Evolutionary conservation across 441 rosid species (phyloP), one percentile per base, ranked within the genome.

Genomic region (Raphanus hybrid): DNA sequence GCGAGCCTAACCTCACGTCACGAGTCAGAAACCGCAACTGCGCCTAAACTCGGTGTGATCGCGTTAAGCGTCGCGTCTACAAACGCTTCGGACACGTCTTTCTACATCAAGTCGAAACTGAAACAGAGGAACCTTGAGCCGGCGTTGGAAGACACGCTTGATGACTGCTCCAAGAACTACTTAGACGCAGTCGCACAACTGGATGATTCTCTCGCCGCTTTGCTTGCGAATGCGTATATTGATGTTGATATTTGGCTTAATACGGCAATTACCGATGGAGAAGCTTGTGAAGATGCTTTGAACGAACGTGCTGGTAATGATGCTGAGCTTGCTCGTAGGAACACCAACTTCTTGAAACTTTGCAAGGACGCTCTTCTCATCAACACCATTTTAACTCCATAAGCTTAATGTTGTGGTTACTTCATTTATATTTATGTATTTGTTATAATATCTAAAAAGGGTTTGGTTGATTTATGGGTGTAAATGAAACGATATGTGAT

Each of bases 141-240:
- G 0, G 84, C 84, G 0, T 57, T 82, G 10, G 84, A 82, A 61
- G 80, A 82, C 71, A 74, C 82, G 2, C 79, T 82, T 14, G 82
- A 78, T 1, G 84, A 82, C 63, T 82, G 84, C 10, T 70, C 77
- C 6, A 78, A 78, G 59, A 78, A 26, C 12, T 82, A 82, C 75
- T 43, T 74, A 11, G 84, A 82, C 20, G 82, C 84, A 2, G 84
- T 78, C 18, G 84, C 81, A 0, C 84, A 82, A 8, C 77, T 82
- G 0, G 81, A 82, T 20, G 81, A 82, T 58, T 82, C 82, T 61
- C 74, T 82, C 0, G 80, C 84, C 3, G 82, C 84, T 74, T 67
- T 82, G 74, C 71, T 78, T 54, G 65, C 69, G 3, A 72, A 81
- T 58, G 45, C 71, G 8, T 82, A 0, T 41, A 75, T 62, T 5